phyloP scores from a whole-genome alignment of 345 rosid genomes.

The Anastatica hierochuntica region DNA sequence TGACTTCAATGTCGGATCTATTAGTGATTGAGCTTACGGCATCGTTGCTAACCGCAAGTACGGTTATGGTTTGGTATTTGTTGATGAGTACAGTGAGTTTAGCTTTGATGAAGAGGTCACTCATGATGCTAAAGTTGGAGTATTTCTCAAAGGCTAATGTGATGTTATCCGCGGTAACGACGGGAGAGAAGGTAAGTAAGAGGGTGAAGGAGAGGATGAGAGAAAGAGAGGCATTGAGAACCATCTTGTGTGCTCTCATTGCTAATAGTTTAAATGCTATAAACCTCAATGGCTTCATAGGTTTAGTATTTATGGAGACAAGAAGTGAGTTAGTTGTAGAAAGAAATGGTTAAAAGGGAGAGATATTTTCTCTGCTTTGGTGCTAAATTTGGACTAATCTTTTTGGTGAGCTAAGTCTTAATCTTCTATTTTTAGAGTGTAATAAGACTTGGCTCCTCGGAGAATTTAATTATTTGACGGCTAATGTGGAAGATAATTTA shows the following conservation, averaged over 20 bases:
- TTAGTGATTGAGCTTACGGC: conserved; percentile 25
- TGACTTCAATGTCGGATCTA: conserved; percentile 28
- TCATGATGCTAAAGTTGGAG: conserved; percentile 37
- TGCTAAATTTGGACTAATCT: conserved; percentile 15
- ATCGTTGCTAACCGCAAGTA: conserved; percentile 38
- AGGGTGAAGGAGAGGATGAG: conserved; percentile 19
- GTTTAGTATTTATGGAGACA: conserved; percentile 18
- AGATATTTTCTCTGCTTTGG: conserved; percentile 9
- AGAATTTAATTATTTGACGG: background rate
- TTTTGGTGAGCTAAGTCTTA: conserved; percentile 17
- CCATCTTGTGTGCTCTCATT: conserved; percentile 20
- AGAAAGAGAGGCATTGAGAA: conserved; percentile 17
- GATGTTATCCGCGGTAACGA: conserved; percentile 33
- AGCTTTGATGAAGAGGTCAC: conserved; percentile 28
- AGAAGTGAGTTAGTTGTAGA: conserved; percentile 5
- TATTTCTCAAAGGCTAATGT: conserved; percentile 24
- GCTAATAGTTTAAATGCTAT: background rate
- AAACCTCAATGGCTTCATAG: conserved; percentile 16
- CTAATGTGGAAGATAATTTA: background rate
- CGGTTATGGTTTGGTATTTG: conserved; percentile 39
- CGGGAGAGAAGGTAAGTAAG: conserved; percentile 15
- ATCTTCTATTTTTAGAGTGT: conserved; percentile 21
- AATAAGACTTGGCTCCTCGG: conserved; percentile 17
- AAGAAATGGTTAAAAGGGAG: conserved; percentile 15
- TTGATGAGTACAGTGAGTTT: conserved; percentile 26